A percentile compares a stretch with the other conserved stretches of the same genome.
These are phyloP conservation scores for Acer saccharum DNA, from an alignment of 345 rosid species.

Conservation along the genomic window DNA sequence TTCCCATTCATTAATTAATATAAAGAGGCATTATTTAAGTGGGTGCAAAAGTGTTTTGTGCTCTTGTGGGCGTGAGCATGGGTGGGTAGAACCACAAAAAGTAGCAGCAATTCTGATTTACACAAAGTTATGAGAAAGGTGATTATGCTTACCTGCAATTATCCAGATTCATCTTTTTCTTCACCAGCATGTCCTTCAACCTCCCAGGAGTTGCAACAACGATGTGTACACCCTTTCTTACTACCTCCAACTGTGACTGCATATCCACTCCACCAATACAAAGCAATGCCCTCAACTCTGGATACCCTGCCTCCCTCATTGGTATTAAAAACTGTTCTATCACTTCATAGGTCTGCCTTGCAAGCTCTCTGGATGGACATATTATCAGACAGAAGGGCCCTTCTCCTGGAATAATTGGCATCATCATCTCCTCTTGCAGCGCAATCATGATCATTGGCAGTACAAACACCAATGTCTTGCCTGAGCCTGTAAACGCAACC, in stretches of 20 bases:
- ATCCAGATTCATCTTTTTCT: conserved; percentile 90
- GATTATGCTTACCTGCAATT: conserved; percentile 64
- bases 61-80: too few relatives aligned
- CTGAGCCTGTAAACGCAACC: conserved; percentile 89
- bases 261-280: conserved; percentile 94
- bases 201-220: conserved; percentile 98
- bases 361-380: conserved; percentile 86
- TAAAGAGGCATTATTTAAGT: too few relatives aligned
- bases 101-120: too few relatives aligned
- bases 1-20: too few relatives aligned
- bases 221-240: conserved; percentile 83
- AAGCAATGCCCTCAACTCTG: conserved; percentile 71
- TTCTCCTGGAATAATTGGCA: conserved; percentile 82
- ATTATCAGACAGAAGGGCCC: conserved; percentile 83
- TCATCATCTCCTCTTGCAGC: conserved; percentile 87
- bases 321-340: conserved; percentile 77
- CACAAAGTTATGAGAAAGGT: background rate
- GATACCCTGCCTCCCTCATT: conserved; percentile 62
- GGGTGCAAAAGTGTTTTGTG: too few relatives aligned
- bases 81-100: too few relatives aligned
- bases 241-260: conserved; percentile 86
- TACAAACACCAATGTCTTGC: conserved; percentile 86
- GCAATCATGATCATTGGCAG: conserved; percentile 91
- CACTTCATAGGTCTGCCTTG: conserved; percentile 86
- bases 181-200: conserved; percentile 92